phyloP scores from a whole-genome alignment of 164 flowering plant genomes.

The Euptelea pleiosperma region DNA sequence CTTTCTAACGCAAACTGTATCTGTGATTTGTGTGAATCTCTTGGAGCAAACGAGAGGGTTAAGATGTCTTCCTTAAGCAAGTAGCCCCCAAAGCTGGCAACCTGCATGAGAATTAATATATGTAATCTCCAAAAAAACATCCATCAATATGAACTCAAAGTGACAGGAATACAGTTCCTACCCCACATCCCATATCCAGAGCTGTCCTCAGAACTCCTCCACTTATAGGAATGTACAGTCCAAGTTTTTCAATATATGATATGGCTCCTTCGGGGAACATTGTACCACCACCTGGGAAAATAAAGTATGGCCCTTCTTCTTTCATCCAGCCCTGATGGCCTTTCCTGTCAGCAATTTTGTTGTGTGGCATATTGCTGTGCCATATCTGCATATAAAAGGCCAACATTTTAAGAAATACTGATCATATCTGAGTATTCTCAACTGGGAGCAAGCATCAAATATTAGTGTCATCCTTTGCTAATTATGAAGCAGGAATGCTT shows the following conservation, averaged over 20 bases:
- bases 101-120: conserved; percentile 43
- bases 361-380: conserved; percentile 94
- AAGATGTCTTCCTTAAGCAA: conserved; percentile 62
- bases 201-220: conserved; percentile 86
- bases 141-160: conserved; percentile 1
- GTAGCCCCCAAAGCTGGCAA: conserved; percentile 96
- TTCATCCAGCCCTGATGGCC: conserved; percentile 99
- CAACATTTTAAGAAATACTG: conserved; percentile 1
- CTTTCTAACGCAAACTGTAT: conserved; percentile 96
- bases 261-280: conserved; percentile 97
- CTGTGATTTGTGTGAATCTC: conserved; percentile 95
- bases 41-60: conserved; percentile 96
- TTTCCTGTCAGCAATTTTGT: conserved; percentile 92
- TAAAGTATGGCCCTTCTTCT: conserved; percentile 71
- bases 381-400: conserved; percentile 63
- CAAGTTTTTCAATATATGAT: conserved; percentile 82
- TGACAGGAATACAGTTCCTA: conserved; percentile 27
- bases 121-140: conserved; percentile 5
- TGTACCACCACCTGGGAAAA: conserved; percentile 98
- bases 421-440: no score
- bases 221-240: conserved; percentile 72
- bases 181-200: conserved; percentile 99
- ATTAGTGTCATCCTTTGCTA: no score
- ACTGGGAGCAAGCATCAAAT: no score
- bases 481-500: no score